Base-by-base conservation (phyloP, 495 filamentous ascomycete genomes). In the Annulohypoxylon nitens region DNA sequence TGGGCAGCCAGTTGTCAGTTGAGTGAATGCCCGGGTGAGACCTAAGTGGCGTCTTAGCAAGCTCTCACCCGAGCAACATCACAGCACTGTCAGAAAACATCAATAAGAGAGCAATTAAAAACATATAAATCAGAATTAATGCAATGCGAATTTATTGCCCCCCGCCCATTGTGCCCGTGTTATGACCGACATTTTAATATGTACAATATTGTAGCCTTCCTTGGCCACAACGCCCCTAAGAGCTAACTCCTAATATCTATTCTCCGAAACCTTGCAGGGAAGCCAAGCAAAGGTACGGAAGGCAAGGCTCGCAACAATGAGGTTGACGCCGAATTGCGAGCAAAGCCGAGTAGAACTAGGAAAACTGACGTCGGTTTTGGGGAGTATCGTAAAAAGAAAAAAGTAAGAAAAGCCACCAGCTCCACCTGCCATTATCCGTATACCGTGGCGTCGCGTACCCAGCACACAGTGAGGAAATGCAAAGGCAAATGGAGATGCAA, bases 81-180 rank as follows among this genome's bases (percentile, higher is more conserved):
- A 20, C 9, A 36, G 53, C n/a, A 37, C 14, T 20, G n/a, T 37
- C n/a, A 11, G 10, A 14, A 5, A 33, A 10, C 20, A 20, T 26
- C 5, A n/a, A 33, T 4, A 30, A 4, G 25, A 4, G 25, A 14
- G 7, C 20, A n/a, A 47, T 30, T 30, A 14, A 11, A 6, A 30
- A 33, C 50, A 58, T 59, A 26, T 54, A 39, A 69, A 62, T 57
- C 58, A 59, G 63, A 5, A 75, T 71, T 75, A 71, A 75, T 75
- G 73, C 64, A 68, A 71, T 51, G 73, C 53, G 63, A 41, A 69
- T 67, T 72, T 63, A 71, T 67, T 71, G 63, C 64, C 54, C 9
- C 54, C 71, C 48, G 2, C 23, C 47, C 69, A 12, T 33, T 34
- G 55, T 41, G 55, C 47, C 64, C 73, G 9, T 68, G 59, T 16